Evolutionary conservation across 2,329 filamentous ascomycete species (phyloP), one percentile per base, ranked within the genome.

Genomic region (Pyrenophora graminea): DNA sequence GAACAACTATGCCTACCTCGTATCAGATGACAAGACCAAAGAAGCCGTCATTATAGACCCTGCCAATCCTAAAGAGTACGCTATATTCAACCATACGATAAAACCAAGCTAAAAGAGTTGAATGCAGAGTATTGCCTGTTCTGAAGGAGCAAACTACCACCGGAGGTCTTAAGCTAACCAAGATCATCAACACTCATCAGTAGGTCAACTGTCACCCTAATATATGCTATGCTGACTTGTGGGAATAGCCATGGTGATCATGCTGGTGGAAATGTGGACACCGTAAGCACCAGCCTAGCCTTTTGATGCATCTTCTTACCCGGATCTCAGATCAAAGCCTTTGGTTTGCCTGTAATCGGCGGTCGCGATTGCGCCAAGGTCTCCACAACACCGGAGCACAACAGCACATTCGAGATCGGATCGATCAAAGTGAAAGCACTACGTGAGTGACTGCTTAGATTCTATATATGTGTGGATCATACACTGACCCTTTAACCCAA

Each of bases 161-260:
- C 18, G 87, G 88, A 13, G 83, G 84, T 62, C 90, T 96, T 68
- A 92, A 95, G 63, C 77, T 99, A 56, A 91, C 83, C 19, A 89
- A 87, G 42, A 96, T 99, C 69, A 86, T 97, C 66, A 99, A 99
- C 71, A 99, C 94, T 1, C 94, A 99, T 69, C 93, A 97, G 92
- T 96, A 79, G 75, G 89, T 74, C 19, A 31, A 1, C 19, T 8
- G 7, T 13, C 21, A 4, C 13, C 18, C 17, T 6, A 8, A 7
- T 15, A 30, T 3, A 2, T 17, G 13, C 9, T 9, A 12, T n/a
- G 34, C 51, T 64, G 13, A 66, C 37, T 43, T 15, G 7, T 30
- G n/a, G 25, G 17, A 19, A 33, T 55, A 96, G 92, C 71, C 94
- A 99, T 72, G 88, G 87, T 80, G 94, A 99, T 62, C 94, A 99